Conservation (phyloP, 1,284 basidiomycete genomes). For the Marasmius tenuissimus region DNA sequence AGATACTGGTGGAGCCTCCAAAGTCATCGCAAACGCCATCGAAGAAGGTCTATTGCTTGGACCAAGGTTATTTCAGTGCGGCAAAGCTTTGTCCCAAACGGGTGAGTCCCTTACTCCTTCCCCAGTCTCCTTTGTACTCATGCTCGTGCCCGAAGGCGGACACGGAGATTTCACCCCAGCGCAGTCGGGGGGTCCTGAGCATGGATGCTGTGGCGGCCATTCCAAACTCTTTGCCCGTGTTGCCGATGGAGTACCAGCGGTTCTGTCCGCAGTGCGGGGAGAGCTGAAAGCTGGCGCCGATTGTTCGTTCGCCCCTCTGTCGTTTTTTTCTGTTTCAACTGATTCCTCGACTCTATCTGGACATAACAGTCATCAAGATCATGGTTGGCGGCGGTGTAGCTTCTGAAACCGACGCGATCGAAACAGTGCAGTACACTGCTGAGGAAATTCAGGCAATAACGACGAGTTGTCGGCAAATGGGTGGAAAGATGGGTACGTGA, state of each 20-base stretch:
- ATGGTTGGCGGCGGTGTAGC: slow-evolving; percentile 48
- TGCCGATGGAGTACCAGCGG: slow-evolving; percentile 40
- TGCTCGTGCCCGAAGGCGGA: slow-evolving; percentile 26
- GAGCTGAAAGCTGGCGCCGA: slow-evolving; percentile 46
- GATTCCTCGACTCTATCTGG: neutral
- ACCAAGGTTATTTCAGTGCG: slow-evolving; percentile 44
- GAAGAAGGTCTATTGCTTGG: slow-evolving; percentile 42
- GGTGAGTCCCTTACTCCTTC: slow-evolving; percentile 22
- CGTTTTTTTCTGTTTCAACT: neutral
- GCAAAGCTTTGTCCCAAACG: slow-evolving; percentile 45
- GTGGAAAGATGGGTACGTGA: slow-evolving; percentile 31
- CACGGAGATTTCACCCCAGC: slow-evolving; percentile 38
- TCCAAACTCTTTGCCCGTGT: slow-evolving; percentile 30
- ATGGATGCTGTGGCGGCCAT: slow-evolving; percentile 43
- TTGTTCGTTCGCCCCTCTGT: slow-evolving; percentile 14
- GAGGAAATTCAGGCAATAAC: slow-evolving; percentile 48
- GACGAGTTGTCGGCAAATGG: slow-evolving; percentile 44
- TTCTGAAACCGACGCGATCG: slow-evolving; percentile 43
- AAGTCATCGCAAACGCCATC: slow-evolving; percentile 39
- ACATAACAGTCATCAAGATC: slow-evolving; percentile 33
- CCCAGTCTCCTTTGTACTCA: neutral
- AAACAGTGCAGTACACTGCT: slow-evolving; percentile 44
- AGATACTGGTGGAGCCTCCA: slow-evolving; percentile 48
- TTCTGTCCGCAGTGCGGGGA: slow-evolving; percentile 41
- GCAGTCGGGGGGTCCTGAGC: slow-evolving; percentile 19